Percentiles rank a stretch among this genome's conserved stretches.
Conservation (phyloP, 768 basidiomycete genomes). For the Paxillus involutus region DNA sequence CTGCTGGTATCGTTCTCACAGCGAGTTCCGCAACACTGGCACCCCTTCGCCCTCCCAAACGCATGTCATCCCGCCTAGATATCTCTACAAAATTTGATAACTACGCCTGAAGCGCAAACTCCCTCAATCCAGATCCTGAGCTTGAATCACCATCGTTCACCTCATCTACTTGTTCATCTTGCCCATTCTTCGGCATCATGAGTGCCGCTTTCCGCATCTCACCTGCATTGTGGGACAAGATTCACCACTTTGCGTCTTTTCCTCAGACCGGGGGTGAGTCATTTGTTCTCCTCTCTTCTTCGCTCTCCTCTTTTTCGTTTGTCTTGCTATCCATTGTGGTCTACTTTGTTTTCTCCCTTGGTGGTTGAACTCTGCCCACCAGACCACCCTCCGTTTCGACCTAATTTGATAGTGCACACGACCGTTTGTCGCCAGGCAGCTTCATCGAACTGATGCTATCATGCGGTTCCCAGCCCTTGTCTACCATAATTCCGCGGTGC, state of each 20-base stretch:
- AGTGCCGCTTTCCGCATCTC: conserved; percentile 65
- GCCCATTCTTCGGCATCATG: conserved; percentile 25
- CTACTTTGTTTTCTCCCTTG: too few species aligned
- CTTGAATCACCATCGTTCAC: neutral
- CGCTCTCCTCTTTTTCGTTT: neutral
- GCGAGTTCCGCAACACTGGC: conserved; percentile 16
- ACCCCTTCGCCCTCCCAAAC: conserved; percentile 17
- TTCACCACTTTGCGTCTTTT: conserved; percentile 88
- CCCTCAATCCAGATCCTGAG: neutral
- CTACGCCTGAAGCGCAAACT: neutral
- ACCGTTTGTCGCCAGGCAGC: neutral
- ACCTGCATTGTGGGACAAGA: conserved; percentile 81
- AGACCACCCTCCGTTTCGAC: too few species aligned
- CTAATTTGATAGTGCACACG: neutral
- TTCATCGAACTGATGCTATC: neutral
- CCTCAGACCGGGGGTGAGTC: conserved; percentile 86
- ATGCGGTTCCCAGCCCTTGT: neutral
- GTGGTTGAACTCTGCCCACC: too few species aligned
- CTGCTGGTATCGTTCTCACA: neutral
- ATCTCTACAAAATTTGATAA: conserved; percentile 11
- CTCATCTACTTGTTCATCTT: too few species aligned
- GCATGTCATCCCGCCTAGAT: conserved; percentile 16
- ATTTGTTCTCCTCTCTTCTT: neutral
- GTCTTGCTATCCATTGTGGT: neutral
- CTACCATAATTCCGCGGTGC: neutral